Evolutionary conservation across 768 basidiomycete genomes (phyloP), one percentile per base, ranked within the genome.

Genomic region (Trichaptum fuscoviolaceum): DNA sequence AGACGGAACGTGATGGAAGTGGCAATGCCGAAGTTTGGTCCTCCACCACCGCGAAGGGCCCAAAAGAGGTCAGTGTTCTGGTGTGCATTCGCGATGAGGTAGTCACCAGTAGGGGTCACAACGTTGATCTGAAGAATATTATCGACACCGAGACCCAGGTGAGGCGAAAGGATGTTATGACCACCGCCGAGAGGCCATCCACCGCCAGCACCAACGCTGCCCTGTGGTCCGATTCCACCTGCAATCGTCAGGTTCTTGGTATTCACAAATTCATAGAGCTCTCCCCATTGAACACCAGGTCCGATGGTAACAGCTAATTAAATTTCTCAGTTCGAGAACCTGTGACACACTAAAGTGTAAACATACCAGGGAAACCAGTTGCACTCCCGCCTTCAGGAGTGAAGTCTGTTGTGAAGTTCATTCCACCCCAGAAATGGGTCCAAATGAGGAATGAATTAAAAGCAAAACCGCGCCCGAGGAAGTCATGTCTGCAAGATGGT

Each of bases 11-110:
- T 83, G 5, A 78, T 79, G 0, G 80, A 81, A 2, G 78, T 79
- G 62, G 85, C 74, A 23, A 85, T 75, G 7, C 82, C 84, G 60
- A 75, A 85, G 0, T 81, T 85, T 15, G 81, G 78, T 5, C 83
- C 84, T 0, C 85, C 85, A 1, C 82, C 82, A 0, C 84, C 84
- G 35, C 84, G 77, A 63, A 86, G 69, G 0, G 85, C 84, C 80
- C 82, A 86, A 73, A 83, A 86, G 5, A 86, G 76, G 64, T 85
- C 82, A 2, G 73, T 17, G 67, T 84, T 74, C 57, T 77, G 74
- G 69, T 78, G 72, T 0, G 69, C 67, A 69, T 85, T 86, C 24
- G 75, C 79, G 3, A 70, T 77, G 63, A 82, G 69, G 42, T 76
- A 70, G 15, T 77, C 67, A 4, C 83, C 83, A 8, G 76, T 74